Percentiles rank a stretch among this genome's conserved stretches.
Evolutionary conservation across 805 yeast genomes (phyloP).

Genomic region (Lachancea sp.): DNA sequence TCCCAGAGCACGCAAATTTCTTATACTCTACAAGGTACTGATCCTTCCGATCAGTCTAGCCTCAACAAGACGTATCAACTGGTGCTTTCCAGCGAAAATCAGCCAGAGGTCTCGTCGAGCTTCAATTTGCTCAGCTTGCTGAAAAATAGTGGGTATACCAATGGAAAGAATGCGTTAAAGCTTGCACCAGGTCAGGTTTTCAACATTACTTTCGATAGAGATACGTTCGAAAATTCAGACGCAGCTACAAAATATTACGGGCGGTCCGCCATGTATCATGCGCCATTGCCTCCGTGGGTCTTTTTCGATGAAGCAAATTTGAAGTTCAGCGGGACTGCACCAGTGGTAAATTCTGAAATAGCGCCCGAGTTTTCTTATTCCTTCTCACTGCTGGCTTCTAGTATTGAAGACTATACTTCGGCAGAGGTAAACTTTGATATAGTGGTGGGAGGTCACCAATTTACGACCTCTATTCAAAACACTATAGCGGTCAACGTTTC

Average conservation of each 20-base stretch:
- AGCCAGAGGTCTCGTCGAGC: conserved; percentile 35
- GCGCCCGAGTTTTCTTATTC: conserved; percentile 79
- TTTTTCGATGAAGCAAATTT: conserved; percentile 54
- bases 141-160: conserved; percentile 60
- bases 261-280: conserved; percentile 59
- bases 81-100: conserved; percentile 41
- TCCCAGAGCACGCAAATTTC: conserved; percentile 42
- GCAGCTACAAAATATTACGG: conserved; percentile 68
- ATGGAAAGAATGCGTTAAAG: conserved; percentile 70
- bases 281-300: conserved; percentile 91
- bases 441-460: conserved; percentile 81
- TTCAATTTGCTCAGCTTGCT: conserved; percentile 43
- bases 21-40: conserved; percentile 59
- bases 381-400: conserved; percentile 73
- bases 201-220: conserved; percentile 53
- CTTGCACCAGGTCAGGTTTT: conserved; percentile 65
- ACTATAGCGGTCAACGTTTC: conserved; percentile 62
- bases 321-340: conserved; percentile 81
- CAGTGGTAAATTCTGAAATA: conserved; percentile 72
- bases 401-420: conserved; percentile 66
- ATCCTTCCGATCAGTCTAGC: conserved; percentile 42
- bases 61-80: conserved; percentile 48
- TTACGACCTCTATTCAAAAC: conserved; percentile 58
- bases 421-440: conserved; percentile 63
- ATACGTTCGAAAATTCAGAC: conserved; percentile 47